Conservation (phyloP, 1,284 basidiomycete species). For the Phylloboletellus chloephorus region DNA sequence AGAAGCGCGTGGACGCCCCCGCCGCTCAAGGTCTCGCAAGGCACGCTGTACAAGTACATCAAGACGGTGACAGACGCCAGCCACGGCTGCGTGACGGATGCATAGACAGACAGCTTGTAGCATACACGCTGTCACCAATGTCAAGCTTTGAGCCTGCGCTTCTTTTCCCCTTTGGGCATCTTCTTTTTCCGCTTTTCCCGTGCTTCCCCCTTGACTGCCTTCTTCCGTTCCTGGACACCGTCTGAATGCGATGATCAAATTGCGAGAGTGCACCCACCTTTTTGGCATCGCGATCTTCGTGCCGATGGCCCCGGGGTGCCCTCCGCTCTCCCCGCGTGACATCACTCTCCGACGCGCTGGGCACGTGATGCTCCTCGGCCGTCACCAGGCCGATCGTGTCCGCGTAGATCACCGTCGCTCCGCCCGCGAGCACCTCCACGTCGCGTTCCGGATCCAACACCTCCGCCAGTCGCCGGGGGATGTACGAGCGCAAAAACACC, state of each 20-base stretch:
- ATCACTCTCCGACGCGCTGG: conserved; percentile 17
- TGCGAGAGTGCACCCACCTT: conserved; percentile 53
- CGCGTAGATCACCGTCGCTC: conserved; percentile 80
- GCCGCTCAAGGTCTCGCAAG: conserved; percentile 79
- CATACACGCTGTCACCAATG: no score
- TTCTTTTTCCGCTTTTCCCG: conserved; percentile 86
- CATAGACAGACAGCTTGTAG: no score
- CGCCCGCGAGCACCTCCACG: conserved; percentile 65
- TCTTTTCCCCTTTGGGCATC: conserved; percentile 93
- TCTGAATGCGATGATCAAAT: conserved; percentile 9
- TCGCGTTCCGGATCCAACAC: conserved; percentile 92
- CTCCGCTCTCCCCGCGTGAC: conserved; percentile 25
- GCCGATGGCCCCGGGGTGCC: conserved; percentile 75
- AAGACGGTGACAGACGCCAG: conserved; percentile 84
- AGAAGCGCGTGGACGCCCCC: conserved; percentile 71
- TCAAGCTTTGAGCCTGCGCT: conserved; percentile 66
- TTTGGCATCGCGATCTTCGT: conserved; percentile 89
- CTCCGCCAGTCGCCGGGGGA: conserved; percentile 88
- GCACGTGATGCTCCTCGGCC: conserved; percentile 13
- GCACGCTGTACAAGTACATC: conserved; percentile 85
- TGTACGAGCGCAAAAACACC: conserved; percentile 85
- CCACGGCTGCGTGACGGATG: conserved; percentile 84
- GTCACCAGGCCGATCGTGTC: conserved; percentile 72
- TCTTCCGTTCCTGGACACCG: conserved; percentile 73
- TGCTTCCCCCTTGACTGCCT: conserved; percentile 80